A percentile compares a stretch with the other conserved stretches of the same genome.
Evolutionary conservation across 2,329 filamentous ascomycete species (phyloP).

Genomic region (Stromatinia cepivora): DNA sequence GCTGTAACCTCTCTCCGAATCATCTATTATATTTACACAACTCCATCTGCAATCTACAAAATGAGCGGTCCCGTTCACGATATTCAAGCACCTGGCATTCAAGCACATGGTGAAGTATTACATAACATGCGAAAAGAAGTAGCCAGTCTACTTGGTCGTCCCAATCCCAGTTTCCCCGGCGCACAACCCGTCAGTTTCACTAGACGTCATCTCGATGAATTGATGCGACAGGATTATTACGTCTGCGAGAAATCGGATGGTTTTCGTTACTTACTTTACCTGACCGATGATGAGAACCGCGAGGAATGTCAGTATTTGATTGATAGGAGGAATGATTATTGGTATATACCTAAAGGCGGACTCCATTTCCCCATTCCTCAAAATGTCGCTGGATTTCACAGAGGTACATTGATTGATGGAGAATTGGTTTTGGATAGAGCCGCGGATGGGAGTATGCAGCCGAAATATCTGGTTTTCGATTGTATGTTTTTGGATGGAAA

Average conservation of each 20-base stretch:
- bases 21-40: neutral
- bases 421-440: slow-evolving; percentile 88
- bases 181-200: slow-evolving; percentile 95
- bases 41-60: neutral
- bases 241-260: slow-evolving; percentile 98
- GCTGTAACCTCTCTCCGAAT: neutral
- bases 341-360: slow-evolving; percentile 67
- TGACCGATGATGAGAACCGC: slow-evolving; percentile 64
- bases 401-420: slow-evolving; percentile 82
- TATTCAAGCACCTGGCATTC: slow-evolving; percentile 64
- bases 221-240: slow-evolving; percentile 85
- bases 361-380: slow-evolving; percentile 79
- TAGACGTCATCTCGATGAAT: slow-evolving; percentile 76
- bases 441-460: slow-evolving; percentile 63
- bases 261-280: slow-evolving; percentile 91
- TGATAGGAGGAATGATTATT: slow-evolving; percentile 97
- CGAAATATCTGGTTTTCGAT: slow-evolving; percentile 91
- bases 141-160: slow-evolving; percentile 70
- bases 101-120: slow-evolving; percentile 61
- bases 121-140: slow-evolving; percentile 69
- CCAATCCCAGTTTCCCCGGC: slow-evolving; percentile 72
- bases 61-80: slow-evolving; percentile 31
- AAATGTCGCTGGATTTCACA: slow-evolving; percentile 69
- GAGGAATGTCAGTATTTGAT: slow-evolving; percentile 84
- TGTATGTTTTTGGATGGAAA: slow-evolving; percentile 79